phyloP scores from a whole-genome alignment of 169 alveolate genomes.

The Cryptosporidium ryanae region DNA sequence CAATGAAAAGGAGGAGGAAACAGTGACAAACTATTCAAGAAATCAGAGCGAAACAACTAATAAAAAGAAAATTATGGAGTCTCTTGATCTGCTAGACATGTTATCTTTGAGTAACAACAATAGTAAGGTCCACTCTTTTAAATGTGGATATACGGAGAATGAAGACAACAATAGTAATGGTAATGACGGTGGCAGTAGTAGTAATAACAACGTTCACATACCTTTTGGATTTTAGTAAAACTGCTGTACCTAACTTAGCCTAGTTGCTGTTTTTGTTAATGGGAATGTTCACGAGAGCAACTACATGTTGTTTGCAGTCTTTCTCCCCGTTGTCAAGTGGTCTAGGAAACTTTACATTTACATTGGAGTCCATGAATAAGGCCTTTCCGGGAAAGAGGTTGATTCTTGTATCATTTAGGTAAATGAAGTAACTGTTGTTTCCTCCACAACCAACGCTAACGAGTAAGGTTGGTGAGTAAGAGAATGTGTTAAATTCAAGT shows the following conservation, averaged over 20 bases:
- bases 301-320: not conserved
- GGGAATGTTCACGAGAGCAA: not conserved
- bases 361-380: not conserved
- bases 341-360: not conserved
- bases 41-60: not conserved
- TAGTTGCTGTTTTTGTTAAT: not conserved
- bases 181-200: not conserved
- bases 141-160: no score
- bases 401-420: not conserved
- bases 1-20: not conserved
- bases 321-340: not conserved
- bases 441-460: no score
- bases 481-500: not conserved
- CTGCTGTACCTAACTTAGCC: no score
- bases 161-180: no score
- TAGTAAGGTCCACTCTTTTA: no score
- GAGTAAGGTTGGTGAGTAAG: no score
- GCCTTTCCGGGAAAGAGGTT: not conserved
- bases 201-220: constrained; percentile 3
- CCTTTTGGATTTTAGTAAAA: constrained; percentile 24
- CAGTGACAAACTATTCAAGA: no score
- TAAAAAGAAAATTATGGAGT: not conserved
- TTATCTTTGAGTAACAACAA: not conserved
- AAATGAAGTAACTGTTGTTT: no score
- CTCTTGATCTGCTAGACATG: constrained; percentile 9